These are phyloP conservation scores for Umbelopsis sp. DNA, from an alignment of 192 early-diverging fungal genomes.

Conservation along the genomic window DNA sequence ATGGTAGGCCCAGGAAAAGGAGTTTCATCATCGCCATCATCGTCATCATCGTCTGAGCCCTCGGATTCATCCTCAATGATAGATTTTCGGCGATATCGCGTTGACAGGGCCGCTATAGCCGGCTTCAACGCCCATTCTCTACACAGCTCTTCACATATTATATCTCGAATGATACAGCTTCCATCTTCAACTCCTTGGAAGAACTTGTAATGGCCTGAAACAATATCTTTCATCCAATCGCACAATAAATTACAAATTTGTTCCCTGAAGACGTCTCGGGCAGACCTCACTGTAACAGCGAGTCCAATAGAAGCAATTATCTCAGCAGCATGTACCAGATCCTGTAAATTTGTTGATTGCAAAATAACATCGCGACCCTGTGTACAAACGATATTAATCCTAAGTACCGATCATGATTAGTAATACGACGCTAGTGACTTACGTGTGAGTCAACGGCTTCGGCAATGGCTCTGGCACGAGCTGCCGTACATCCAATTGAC, in stretches of 20 bases:
- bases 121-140: conserved; percentile 58
- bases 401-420: too few species aligned
- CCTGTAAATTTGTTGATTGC: conserved; percentile 63
- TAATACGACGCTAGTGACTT: conserved; percentile 25
- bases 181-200: conserved; percentile 42
- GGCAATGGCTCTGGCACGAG: conserved; percentile 75
- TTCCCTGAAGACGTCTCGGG: conserved; percentile 85
- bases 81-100: conserved; percentile 23
- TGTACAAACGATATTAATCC: background rate
- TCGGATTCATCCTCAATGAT: background rate
- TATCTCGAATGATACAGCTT: conserved; percentile 47
- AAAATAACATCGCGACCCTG: conserved; percentile 81
- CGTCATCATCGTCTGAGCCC: conserved; percentile 14
- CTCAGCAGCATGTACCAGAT: conserved; percentile 68
- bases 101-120: conserved; percentile 31
- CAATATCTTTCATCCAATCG: conserved; percentile 82
- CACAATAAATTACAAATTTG: conserved; percentile 77
- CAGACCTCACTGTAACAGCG: conserved; percentile 78
- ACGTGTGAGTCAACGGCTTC: conserved; percentile 81
- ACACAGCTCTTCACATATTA: conserved; percentile 60
- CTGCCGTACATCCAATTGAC: conserved; percentile 60
- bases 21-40: conserved; percentile 12
- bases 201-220: conserved; percentile 53
- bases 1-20: background rate
- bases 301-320: conserved; percentile 72